Base-by-base conservation (phyloP, 2,329 filamentous ascomycete genomes). In the Colletotrichum zoysiae region DNA sequence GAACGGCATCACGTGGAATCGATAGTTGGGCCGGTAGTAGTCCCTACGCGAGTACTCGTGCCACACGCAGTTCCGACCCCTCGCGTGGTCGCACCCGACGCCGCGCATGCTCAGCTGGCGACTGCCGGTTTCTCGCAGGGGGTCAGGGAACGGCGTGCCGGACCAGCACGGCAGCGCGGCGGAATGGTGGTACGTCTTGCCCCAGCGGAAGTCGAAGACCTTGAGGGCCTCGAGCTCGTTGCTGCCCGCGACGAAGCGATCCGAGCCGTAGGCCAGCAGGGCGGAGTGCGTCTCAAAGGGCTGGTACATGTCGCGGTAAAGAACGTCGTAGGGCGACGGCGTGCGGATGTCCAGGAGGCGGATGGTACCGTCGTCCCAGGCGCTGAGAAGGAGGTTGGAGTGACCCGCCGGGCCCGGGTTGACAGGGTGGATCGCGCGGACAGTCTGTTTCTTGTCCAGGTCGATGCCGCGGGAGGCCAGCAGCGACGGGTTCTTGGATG, bases 271-370 rank as follows among this genome's bases (percentile, higher is more conserved):
- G 1, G 86, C 81, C 3, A 88, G 79, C 1, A 89, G 80, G 0
- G 86, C 81, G 70, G 85, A 86, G 38, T 83, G 81, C 18, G 82
- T 78, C 40, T 84, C 81, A 70, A 81, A 82, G 0, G 86, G 81
- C 68, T 88, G 83, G 71, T 87, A 85, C 67, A 85, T 84, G 75
- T 89, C 87, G 48, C 87, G 84, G 76, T 87, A 89, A 9, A 87
- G 75, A 11, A 81, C 80, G 65, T 88, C 86, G 40, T 83, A 79
- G 1, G 81, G 72, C 0, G 83, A 86, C 0, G 86, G 83, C 0
- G 86, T 85, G 16, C 87, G 84, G 2, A 87, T 75, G 73, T 89
- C 87, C 30, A 74, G 64, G 4, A 76, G 74, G 23, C 75, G 74
- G 65, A 84, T 82, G 0, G 84, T 87, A 11, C 87, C 87, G 65